Base-by-base conservation (phyloP, 139 green algal genomes). In the Micromonas commoda region DNA sequence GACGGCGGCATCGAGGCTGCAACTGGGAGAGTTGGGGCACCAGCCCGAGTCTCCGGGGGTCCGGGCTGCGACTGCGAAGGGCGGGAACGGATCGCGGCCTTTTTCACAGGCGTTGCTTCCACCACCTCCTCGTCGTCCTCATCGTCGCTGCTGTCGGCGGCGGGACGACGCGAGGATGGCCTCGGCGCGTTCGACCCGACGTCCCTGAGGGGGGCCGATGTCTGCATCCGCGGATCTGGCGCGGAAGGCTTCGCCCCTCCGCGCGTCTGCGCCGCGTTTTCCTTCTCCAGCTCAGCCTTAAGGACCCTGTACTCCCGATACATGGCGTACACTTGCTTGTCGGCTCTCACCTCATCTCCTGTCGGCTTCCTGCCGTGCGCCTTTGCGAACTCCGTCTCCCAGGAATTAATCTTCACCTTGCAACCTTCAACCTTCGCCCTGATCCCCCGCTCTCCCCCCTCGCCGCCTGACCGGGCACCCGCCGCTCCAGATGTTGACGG, bases 91-190 rank as follows among this genome's bases (percentile, higher is more conserved):
- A n/a, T n/a, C n/a, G n/a, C n/a, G n/a, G n/a, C n/a, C 64, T 26
- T 39, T 37, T 61, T 75, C 26, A 61, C 20, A 1, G 68, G 68
- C 68, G 68, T 75, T 37, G 68, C 68, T 26, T 75, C 68, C 37
- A 75, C 61, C 37, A 20, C 35, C 26, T 75, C 68, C 16, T 63
- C 66, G 2, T 73, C 66, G 6, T 72, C 67, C 2, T 74, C 67
- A 35, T 61, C 67, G 13, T 26, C 37, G 23, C 66, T 35, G 13
- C 38, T 29, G 34, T 72, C 76, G 45, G 31, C 51, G 28, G 31
- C 31, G 29, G 29, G 34, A 21, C 21, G n/a, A 26, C 20, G 54
- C 69, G 4, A 9, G 45, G 45, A 16, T 16, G 16, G 45, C 45
- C 45, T 9, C 45, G 45, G 16, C 45, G 45, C 45, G 45, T 23